Conservation (phyloP, 2,329 filamentous ascomycete species). For the Calycina herbarum region DNA sequence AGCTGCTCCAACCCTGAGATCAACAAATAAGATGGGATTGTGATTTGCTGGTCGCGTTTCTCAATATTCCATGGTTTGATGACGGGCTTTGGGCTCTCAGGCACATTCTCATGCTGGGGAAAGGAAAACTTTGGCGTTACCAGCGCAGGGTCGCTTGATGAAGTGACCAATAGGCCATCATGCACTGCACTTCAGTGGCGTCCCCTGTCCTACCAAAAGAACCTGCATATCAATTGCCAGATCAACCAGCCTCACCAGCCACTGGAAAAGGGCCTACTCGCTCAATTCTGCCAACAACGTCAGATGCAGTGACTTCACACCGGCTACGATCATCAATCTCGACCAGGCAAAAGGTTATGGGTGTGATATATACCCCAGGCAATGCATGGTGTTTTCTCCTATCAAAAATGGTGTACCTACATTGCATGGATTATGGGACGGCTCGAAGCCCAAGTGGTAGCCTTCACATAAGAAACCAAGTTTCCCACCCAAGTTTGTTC, state of each 20-base stretch:
- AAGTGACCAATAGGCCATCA: background rate
- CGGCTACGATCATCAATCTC: slow-evolving; percentile 13
- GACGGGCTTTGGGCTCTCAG: background rate
- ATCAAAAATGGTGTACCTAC: slow-evolving; percentile 7
- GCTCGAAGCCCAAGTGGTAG: background rate
- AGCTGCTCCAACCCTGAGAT: background rate
- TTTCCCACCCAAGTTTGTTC: slow-evolving; percentile 24
- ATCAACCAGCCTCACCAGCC: slow-evolving; percentile 24
- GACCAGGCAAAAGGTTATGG: background rate
- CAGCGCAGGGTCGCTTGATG: background rate
- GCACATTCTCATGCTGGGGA: background rate
- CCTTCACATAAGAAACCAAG: slow-evolving; percentile 22
- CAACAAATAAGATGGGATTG: slow-evolving; percentile 2
- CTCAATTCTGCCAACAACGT: slow-evolving; percentile 14
- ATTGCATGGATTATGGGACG: slow-evolving; percentile 5
- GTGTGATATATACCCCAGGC: background rate
- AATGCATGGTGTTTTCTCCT: background rate
- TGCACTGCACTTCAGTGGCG: background rate
- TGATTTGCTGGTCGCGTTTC: background rate
- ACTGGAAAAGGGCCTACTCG: slow-evolving; percentile 4
- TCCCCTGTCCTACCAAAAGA: slow-evolving; percentile 2
- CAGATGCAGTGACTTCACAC: slow-evolving; percentile 8
- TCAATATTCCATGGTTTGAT: background rate
- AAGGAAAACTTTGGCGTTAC: background rate
- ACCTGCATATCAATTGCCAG: slow-evolving; percentile 16